phyloP scores from a whole-genome alignment of 2,329 filamentous ascomycete genomes.

The Zymoseptoria tritici region DNA sequence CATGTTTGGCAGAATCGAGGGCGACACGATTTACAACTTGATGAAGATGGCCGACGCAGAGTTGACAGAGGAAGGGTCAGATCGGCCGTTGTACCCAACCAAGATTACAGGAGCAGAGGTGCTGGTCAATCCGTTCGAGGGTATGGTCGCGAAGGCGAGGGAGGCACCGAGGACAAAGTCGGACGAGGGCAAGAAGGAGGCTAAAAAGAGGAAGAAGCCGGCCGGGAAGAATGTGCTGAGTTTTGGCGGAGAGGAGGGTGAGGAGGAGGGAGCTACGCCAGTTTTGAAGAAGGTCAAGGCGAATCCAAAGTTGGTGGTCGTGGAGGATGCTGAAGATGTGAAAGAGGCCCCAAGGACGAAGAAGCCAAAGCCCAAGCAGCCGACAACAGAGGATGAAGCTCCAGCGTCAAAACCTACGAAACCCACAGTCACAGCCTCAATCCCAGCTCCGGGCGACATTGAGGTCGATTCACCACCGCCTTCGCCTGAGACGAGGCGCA shows the following conservation, averaged over 20 bases:
- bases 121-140: slow-evolving; percentile 72
- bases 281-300: slow-evolving; percentile 70
- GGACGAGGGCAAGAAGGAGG: slow-evolving; percentile 46
- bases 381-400: slow-evolving; percentile 7
- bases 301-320: slow-evolving; percentile 63
- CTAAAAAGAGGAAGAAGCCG: slow-evolving; percentile 59
- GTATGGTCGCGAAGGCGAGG: slow-evolving; percentile 64
- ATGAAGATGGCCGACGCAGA: slow-evolving; percentile 89
- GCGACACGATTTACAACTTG: slow-evolving; percentile 93
- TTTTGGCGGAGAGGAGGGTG: slow-evolving; percentile 61
- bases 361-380: slow-evolving; percentile 13
- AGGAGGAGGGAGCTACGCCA: slow-evolving; percentile 50
- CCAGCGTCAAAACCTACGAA: slow-evolving; percentile 1
- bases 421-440: neutral
- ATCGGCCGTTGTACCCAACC: slow-evolving; percentile 78
- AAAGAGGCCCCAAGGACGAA: slow-evolving; percentile 17
- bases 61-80: slow-evolving; percentile 63
- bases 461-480: slow-evolving; percentile 20
- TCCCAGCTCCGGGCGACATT: neutral
- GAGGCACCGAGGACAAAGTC: slow-evolving; percentile 45
- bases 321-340: slow-evolving; percentile 23
- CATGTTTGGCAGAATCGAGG: slow-evolving; percentile 83
- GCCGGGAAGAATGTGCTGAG: slow-evolving; percentile 69
- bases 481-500: slow-evolving; percentile 9
- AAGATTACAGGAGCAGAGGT: slow-evolving; percentile 70